phyloP scores from a whole-genome alignment of 2,329 filamentous ascomycete species.

The Penicillium capsulatum region DNA sequence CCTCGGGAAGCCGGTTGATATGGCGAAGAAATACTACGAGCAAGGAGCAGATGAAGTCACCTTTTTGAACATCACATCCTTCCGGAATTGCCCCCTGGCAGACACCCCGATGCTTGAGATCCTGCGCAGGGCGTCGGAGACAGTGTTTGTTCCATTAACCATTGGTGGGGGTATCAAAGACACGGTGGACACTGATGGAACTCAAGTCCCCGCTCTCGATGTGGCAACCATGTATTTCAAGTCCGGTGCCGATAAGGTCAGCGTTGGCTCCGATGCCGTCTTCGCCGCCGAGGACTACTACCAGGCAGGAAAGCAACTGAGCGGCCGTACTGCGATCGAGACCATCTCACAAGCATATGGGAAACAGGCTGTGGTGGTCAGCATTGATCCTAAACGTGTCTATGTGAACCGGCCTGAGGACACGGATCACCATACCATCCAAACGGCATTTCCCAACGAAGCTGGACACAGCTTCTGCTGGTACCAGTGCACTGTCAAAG shows the following conservation, averaged over 20 bases:
- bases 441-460: constrained; percentile 66
- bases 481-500: constrained; percentile 97
- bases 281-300: constrained; percentile 90
- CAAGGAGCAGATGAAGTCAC: constrained; percentile 96
- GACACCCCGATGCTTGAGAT: constrained; percentile 97
- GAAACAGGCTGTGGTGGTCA: constrained; percentile 93
- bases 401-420: constrained; percentile 68
- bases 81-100: constrained; percentile 87
- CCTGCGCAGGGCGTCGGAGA: constrained; percentile 75
- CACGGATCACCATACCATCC: constrained; percentile 70
- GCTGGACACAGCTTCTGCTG: constrained; percentile 79
- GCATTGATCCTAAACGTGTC: constrained; percentile 86
- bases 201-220: constrained; percentile 79
- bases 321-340: constrained; percentile 87
- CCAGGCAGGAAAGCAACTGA: constrained; percentile 61
- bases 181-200: constrained; percentile 83
- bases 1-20: constrained; percentile 91
- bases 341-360: constrained; percentile 91
- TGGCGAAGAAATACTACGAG: constrained; percentile 90
- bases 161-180: constrained; percentile 94
- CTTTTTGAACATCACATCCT: constrained; percentile 97
- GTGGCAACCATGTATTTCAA: constrained; percentile 98
- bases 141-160: constrained; percentile 92
- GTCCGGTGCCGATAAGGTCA: constrained; percentile 94
- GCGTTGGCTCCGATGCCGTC: constrained; percentile 92